These are phyloP conservation scores for Syncephalastrum contaminatum DNA, from an alignment of 371 early-diverging fungal genomes.

Conservation along the genomic window DNA sequence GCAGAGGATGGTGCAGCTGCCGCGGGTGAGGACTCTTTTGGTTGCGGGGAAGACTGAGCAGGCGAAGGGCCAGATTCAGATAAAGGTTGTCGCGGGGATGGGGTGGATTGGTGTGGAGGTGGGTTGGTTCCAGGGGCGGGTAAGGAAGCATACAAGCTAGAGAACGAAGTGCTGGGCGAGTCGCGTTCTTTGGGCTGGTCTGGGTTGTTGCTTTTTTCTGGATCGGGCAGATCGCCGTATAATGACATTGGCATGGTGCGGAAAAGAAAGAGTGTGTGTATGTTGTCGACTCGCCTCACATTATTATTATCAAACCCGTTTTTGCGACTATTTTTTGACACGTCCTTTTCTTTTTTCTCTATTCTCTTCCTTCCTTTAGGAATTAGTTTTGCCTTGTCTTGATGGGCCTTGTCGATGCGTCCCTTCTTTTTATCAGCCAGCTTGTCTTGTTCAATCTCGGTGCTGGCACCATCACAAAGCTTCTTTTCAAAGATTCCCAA, in stretches of 20 bases:
- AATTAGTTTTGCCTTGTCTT: no score
- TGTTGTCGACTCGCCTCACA: no score
- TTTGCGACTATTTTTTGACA: no score
- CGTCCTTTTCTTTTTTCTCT: no score
- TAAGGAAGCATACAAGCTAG: slow-evolving; percentile 19
- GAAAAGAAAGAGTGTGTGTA: not conserved
- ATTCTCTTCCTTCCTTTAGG: no score
- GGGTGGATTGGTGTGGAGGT: not conserved
- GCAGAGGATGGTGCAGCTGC: slow-evolving; percentile 7
- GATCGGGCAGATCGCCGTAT: slow-evolving; percentile 30
- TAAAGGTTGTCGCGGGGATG: not conserved
- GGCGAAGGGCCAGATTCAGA: slow-evolving; percentile 6
- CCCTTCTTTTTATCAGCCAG: no score
- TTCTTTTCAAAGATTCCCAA: no score
- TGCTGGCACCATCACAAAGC: no score
- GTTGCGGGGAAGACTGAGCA: slow-evolving; percentile 4
- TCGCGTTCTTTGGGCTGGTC: not conserved
- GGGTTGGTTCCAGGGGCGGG: slow-evolving; percentile 15
- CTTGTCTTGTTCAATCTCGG: no score
- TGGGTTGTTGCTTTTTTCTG: slow-evolving; percentile 11
- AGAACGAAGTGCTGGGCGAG: slow-evolving; percentile 4
- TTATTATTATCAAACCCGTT: no score
- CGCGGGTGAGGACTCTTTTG: not conserved
- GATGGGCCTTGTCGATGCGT: no score
- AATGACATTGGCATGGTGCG: slow-evolving; percentile 15